Percentiles rank a stretch among this genome's conserved stretches.
These are phyloP conservation scores for Tricharina praecox DNA, from an alignment of 495 filamentous ascomycete species.

Conservation along the genomic window DNA sequence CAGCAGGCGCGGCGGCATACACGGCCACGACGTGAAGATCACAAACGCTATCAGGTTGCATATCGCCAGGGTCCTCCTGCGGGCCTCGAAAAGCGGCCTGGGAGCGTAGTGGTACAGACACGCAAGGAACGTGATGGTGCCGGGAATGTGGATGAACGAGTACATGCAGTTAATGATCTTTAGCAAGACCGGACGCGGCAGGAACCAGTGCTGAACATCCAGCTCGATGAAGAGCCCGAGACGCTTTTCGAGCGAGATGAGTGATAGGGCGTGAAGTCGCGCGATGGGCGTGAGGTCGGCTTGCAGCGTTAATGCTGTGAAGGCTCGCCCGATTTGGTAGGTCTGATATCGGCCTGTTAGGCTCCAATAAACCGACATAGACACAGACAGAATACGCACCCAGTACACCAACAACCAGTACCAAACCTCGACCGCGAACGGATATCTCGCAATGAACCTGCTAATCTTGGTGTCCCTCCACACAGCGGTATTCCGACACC, in stretches of 20 bases:
- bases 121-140: conserved; percentile 53
- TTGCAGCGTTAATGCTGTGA: conserved; percentile 42
- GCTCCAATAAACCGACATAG: neutral
- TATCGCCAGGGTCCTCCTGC: conserved; percentile 52
- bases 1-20: conserved; percentile 63
- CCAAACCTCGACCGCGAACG: conserved; percentile 23
- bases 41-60: conserved; percentile 65
- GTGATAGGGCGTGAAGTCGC: conserved; percentile 38
- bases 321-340: conserved; percentile 46
- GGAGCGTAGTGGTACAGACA: conserved; percentile 49
- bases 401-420: conserved; percentile 24
- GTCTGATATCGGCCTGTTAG: conserved; percentile 5
- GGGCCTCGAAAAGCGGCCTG: conserved; percentile 39
- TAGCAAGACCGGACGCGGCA: conserved; percentile 11
- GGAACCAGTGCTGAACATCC: conserved; percentile 14
- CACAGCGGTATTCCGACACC: conserved; percentile 17
- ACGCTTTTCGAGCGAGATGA: conserved; percentile 38
- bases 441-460: conserved; percentile 14
- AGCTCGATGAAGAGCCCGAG: conserved; percentile 35
- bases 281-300: conserved; percentile 42
- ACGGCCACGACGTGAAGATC: conserved; percentile 61
- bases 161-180: conserved; percentile 45
- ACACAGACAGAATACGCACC: conserved; percentile 7
- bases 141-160: conserved; percentile 69
- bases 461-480: conserved; percentile 13